These are phyloP conservation scores for Trichosporon coremiiforme DNA, from an alignment of 1,284 basidiomycete species.

Conservation along the genomic window DNA sequence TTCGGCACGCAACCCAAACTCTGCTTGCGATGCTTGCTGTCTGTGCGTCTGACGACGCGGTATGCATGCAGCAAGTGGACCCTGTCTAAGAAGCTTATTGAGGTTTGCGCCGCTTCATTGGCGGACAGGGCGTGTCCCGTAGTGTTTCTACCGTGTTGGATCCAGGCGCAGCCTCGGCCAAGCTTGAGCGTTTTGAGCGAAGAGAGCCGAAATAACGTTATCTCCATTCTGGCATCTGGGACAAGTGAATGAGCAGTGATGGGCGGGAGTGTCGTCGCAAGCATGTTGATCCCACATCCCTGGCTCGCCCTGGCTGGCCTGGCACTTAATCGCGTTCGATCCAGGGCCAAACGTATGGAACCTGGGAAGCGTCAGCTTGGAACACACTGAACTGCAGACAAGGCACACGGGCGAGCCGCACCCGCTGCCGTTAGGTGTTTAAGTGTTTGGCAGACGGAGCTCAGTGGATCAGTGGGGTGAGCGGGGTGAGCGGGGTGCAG, in stretches of 20 bases:
- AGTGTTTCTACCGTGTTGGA: neutral
- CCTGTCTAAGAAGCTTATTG: conserved; percentile 1
- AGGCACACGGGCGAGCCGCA: conserved; percentile 4
- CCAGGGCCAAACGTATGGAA: conserved; percentile 9
- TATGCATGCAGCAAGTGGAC: neutral
- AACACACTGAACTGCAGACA: neutral
- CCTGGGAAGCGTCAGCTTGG: neutral
- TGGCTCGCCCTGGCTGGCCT: neutral
- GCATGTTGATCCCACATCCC: conserved; percentile 1
- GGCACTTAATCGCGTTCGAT: neutral
- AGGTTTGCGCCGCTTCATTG: neutral
- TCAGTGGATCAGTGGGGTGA: neutral
- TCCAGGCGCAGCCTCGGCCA: neutral
- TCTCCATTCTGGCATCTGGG: neutral
- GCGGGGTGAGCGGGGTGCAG: too few relatives aligned
- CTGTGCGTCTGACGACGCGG: neutral
- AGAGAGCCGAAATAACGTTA: neutral
- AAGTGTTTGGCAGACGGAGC: neutral
- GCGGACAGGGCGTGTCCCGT: neutral
- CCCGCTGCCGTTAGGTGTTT: conserved; percentile 6
- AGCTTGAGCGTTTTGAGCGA: neutral
- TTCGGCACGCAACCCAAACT: conserved; percentile 7
- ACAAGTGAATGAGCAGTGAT: neutral
- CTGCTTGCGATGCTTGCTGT: neutral
- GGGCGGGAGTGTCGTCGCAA: neutral